A percentile compares a stretch with the other conserved stretches of the same genome.
Evolutionary conservation across 805 yeast species (phyloP).

Genomic region (Priceomyces medius): DNA sequence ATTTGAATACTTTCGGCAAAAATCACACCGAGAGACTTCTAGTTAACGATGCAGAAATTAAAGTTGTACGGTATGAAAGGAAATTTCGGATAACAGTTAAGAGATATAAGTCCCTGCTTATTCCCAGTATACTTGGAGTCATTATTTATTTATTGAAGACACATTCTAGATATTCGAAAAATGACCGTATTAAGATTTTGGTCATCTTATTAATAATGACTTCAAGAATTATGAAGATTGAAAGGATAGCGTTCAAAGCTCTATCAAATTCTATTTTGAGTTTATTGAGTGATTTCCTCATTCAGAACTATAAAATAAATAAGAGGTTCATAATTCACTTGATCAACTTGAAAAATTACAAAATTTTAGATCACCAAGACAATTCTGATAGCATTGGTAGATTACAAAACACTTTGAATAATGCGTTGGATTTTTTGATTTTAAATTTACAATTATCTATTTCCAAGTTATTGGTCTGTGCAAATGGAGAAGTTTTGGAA

Average conservation of each 20-base stretch:
- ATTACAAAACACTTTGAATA: conserved; percentile 19
- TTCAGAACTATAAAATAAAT: conserved; percentile 35
- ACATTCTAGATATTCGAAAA: neutral
- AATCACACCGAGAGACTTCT: neutral
- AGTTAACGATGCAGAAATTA: conserved; percentile 1
- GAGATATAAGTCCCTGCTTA: conserved; percentile 9
- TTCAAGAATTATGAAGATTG: conserved; percentile 26
- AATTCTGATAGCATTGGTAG: conserved; percentile 6
- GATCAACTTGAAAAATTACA: conserved; percentile 24
- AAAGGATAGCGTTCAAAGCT: conserved; percentile 22
- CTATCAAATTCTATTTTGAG: conserved; percentile 22
- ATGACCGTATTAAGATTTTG: conserved; percentile 22
- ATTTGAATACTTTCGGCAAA: conserved; percentile 11
- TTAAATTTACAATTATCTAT: conserved; percentile 30
- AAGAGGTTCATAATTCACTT: conserved; percentile 33
- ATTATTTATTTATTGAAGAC: conserved; percentile 30
- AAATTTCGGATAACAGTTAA: conserved; percentile 7
- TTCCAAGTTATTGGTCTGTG: conserved; percentile 25
- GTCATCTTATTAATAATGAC: conserved; percentile 29
- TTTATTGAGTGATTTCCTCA: conserved; percentile 28
- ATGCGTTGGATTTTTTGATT: conserved; percentile 27
- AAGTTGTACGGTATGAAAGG: conserved; percentile 7
- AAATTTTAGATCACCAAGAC: conserved; percentile 3
- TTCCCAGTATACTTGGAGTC: conserved; percentile 22
- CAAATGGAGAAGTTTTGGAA: conserved; percentile 39